These are phyloP conservation scores for Debaryomyces coudertii DNA, from an alignment of 1,139 yeast species.

Conservation along the genomic window DNA sequence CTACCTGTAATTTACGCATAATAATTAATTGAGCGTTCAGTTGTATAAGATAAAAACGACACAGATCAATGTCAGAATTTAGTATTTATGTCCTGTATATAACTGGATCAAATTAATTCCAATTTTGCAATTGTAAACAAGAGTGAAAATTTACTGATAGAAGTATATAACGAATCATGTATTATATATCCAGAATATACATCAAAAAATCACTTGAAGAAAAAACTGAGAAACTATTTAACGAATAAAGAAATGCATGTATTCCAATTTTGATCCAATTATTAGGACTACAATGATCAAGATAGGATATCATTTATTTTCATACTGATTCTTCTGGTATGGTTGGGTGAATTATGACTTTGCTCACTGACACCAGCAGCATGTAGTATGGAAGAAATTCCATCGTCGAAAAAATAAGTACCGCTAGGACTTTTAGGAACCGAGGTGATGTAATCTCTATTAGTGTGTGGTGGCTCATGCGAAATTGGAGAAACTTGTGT, in stretches of 20 bases:
- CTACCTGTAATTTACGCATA: not conserved
- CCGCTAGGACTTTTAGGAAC: conserved; percentile 3
- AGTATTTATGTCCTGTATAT: too few species aligned
- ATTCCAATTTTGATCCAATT: not conserved
- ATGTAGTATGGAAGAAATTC: conserved; percentile 30
- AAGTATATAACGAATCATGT: not conserved
- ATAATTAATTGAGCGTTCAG: not conserved
- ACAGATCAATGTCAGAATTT: too few species aligned
- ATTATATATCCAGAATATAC: conserved; percentile 2
- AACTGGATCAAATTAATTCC: not conserved
- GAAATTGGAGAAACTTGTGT: conserved; percentile 16
- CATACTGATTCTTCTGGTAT: conserved; percentile 25
- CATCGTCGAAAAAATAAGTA: conserved; percentile 17
- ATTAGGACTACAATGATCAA: conserved; percentile 7
- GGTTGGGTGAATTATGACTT: not conserved
- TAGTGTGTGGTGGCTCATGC: conserved; percentile 8
- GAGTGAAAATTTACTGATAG: too few species aligned
- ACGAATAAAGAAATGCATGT: not conserved
- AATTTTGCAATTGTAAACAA: not conserved
- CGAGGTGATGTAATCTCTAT: conserved; percentile 10
- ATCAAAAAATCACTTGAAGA: not conserved
- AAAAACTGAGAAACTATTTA: not conserved
- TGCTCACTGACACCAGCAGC: conserved; percentile 31
- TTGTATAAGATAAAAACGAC: too few species aligned
- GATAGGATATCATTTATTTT: conserved; percentile 34